A percentile compares a stretch with the other conserved stretches of the same genome.
phyloP scores from a whole-genome alignment of 1,139 yeast genomes.

The Arxiozyma heterogenica region DNA sequence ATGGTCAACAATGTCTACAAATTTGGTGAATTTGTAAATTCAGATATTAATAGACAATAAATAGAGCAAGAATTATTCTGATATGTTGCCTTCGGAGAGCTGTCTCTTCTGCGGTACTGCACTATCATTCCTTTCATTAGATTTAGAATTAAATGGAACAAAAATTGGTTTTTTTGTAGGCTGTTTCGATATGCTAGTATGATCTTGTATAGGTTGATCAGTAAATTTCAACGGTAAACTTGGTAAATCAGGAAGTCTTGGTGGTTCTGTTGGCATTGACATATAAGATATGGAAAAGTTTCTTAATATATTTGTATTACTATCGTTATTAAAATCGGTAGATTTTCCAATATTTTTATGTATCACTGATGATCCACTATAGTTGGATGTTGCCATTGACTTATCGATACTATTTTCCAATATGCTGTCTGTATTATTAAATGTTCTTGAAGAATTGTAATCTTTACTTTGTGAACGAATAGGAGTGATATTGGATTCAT shows the following conservation, averaged over 20 bases:
- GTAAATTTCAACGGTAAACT: neutral
- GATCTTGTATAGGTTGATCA: neutral
- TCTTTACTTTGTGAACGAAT: neutral
- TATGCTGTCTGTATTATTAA: neutral
- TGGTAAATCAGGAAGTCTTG: conserved; percentile 1
- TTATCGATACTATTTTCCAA: neutral
- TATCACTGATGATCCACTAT: neutral
- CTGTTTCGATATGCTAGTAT: neutral
- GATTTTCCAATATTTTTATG: neutral
- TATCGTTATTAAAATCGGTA: neutral
- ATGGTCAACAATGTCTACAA: neutral
- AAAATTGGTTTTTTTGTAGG: conserved; percentile 12
- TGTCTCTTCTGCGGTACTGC: conserved; percentile 22
- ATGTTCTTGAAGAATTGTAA: neutral
- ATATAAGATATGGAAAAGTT: neutral
- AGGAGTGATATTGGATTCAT: neutral
- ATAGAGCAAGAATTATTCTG: neutral
- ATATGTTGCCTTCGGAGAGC: conserved; percentile 5
- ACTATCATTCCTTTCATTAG: conserved; percentile 12
- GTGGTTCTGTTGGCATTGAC: neutral
- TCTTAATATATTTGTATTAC: neutral
- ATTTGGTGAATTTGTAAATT: too few species aligned
- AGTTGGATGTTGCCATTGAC: neutral
- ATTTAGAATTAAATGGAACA: conserved; percentile 19
- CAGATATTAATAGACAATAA: neutral